Base-by-base conservation (phyloP, 306 rosid species). In the Psophocarpus tetragonolobus region DNA sequence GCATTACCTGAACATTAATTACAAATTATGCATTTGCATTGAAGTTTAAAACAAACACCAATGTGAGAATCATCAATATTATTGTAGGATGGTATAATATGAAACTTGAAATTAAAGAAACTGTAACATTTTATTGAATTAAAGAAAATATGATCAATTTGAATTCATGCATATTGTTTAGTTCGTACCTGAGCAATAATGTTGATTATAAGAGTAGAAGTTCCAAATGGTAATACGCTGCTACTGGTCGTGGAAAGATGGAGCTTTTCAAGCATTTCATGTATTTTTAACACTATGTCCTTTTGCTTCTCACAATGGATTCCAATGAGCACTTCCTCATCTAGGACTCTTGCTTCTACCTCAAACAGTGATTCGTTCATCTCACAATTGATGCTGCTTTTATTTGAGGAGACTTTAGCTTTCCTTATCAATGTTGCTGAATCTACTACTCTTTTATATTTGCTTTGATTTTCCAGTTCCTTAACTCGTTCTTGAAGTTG, bases 331-430 rank as follows among this genome's bases (percentile, higher is more conserved):
- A 65, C 32, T 18, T 65, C 50, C 2, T 36, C 47, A 1, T 65
- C 50, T 20, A 65, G 5, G 6, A 50, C 74, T 83, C 69, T 83
- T 17, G 78, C 87, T 12, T 68, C 81, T 50, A 83, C 51, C 81
- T 79, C 81, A 38, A 65, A 65, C 1, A 35, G 5, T 18, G 14
- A 20, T 74, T 74, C 77, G 42, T 41, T 66, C 30, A 7, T 74
- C 21, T 80, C 81, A 50, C 56, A 35, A 17, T 24, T 14, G 24
- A 1, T 6, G 1, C 6, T 38, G 56, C 6, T 68, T 68, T 68
- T 8, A 14, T 56, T 27, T 41, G 70, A 27, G 65, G 45, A 32
- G 15, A 8, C 27, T 63, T 63, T 0, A 32, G 3, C 18, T 38
- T 36, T 36, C 9, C 29, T 65, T 2, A 65, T 21, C 9, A 65